phyloP scores from a whole-genome alignment of 768 basidiomycete species.

The Russula sp. region DNA sequence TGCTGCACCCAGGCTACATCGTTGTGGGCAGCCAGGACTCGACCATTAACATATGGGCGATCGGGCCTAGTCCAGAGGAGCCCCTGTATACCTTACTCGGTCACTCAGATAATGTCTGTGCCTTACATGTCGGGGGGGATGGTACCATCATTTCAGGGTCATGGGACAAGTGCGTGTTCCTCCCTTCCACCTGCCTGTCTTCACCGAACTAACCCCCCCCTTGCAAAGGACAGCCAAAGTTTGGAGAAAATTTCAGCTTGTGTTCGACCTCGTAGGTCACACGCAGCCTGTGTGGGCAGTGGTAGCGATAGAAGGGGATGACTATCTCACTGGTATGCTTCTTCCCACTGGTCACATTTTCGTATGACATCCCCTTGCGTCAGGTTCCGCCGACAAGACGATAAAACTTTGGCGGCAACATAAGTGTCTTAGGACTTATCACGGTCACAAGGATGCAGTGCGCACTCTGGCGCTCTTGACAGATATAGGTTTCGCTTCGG shows the following conservation, averaged over 20 bases:
- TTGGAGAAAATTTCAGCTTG: slow-evolving; percentile 72
- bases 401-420: slow-evolving; percentile 84
- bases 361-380: not conserved
- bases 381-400: slow-evolving; percentile 91
- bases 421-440: slow-evolving; percentile 66
- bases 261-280: slow-evolving; percentile 76
- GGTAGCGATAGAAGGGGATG: slow-evolving; percentile 64
- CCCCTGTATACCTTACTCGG: slow-evolving; percentile 81
- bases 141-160: slow-evolving; percentile 88
- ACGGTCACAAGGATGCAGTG: slow-evolving; percentile 88
- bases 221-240: slow-evolving; percentile 80
- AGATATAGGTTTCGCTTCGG: slow-evolving; percentile 90
- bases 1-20: slow-evolving; percentile 45
- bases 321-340: slow-evolving; percentile 69
- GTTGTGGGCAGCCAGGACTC: slow-evolving; percentile 88
- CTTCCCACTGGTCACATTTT: not conserved
- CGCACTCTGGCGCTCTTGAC: slow-evolving; percentile 74
- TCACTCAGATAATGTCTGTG: slow-evolving; percentile 86
- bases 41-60: slow-evolving; percentile 75
- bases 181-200: not conserved
- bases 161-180: slow-evolving; percentile 79
- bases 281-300: slow-evolving; percentile 94
- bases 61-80: slow-evolving; percentile 53
- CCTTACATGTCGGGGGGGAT: slow-evolving; percentile 59
- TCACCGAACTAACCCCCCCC: not conserved